Base-by-base conservation (phyloP, 164 flowering plant species). In the Cinnamomum micranthum region DNA sequence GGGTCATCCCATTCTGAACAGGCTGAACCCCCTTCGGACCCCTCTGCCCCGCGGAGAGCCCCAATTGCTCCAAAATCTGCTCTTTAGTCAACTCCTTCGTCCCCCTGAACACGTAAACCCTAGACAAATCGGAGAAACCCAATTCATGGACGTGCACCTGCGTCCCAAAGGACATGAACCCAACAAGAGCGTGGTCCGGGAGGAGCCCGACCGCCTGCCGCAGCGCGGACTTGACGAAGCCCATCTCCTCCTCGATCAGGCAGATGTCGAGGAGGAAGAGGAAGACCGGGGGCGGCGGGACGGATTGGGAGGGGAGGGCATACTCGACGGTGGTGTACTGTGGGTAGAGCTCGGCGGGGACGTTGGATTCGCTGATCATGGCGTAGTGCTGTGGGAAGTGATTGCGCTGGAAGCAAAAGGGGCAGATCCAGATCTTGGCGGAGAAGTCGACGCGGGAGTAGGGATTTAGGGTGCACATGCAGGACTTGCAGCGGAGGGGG, bases 141-240 rank as follows among this genome's bases (percentile, higher is more conserved):
- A 95, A 74, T 66, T 95, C 99, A 69, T 95, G 93, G 69, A 95
- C 99, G 81, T 95, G 98, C 41, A 92, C 98, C 85, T 93, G 98
- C 4, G 98, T 95, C 69, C 99, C 99, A 74, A 85, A 95, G 15
- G 97, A 86, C 0, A 95, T 79, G 35, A 95, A 89, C 27, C 99
- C 99, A 1, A 95, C 97, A 3, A 88, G 83, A 0, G 97, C 98
- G 50, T 93, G 85, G 1, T 95, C 99, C 3, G 98, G 98, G 64
- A 93, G 77, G 78, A 94, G 72, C 19, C 92, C 94, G 47, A 93
- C 75, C 7, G 97, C 98, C 75, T 82, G 87, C 69, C 85, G 79
- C n/a, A 95, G 70, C 2, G 89, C 98, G 6, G 90, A 88, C 78
- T 87, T 93, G 9, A 88, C 97, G 77, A 79, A 93, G 35, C 79